Evolutionary conservation across 2,329 filamentous ascomycete species (phyloP).

Genomic region (Fusarium globosum): DNA sequence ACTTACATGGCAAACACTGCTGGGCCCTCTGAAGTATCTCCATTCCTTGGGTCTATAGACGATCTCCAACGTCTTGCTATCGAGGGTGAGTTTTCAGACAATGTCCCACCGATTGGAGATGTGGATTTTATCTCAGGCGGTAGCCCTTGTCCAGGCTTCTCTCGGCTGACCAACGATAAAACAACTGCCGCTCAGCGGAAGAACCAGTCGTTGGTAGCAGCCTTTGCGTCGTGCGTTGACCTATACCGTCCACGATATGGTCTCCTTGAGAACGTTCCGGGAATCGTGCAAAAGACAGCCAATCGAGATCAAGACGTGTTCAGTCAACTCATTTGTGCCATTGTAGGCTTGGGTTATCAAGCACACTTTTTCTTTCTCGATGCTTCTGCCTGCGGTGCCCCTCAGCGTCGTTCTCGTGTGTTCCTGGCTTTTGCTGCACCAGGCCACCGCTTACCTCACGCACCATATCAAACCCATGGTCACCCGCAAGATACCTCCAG

Average conservation of each 20-base stretch:
- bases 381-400: constrained; percentile 74
- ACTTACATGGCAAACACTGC: constrained; percentile 77
- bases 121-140: constrained; percentile 78
- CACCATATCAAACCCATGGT: constrained; percentile 71
- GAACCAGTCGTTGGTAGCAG: constrained; percentile 82
- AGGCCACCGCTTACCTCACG: constrained; percentile 64
- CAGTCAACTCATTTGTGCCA: constrained; percentile 76
- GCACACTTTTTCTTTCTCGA: constrained; percentile 74
- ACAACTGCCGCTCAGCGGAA: constrained; percentile 66
- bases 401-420: constrained; percentile 73
- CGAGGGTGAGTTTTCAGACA: constrained; percentile 56
- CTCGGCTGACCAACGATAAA: constrained; percentile 68
- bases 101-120: constrained; percentile 68
- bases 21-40: constrained; percentile 53
- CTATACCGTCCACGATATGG: constrained; percentile 80
- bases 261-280: constrained; percentile 79
- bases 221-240: constrained; percentile 79
- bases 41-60: constrained; percentile 79
- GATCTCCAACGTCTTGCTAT: constrained; percentile 70
- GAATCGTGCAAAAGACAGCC: constrained; percentile 65
- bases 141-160: constrained; percentile 83
- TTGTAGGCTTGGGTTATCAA: constrained; percentile 84
- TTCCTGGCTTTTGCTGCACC: constrained; percentile 80
- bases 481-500: constrained; percentile 56
- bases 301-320: constrained; percentile 72